These are phyloP conservation scores for Alternaria angustiovoidea DNA, from an alignment of 2,329 filamentous ascomycete genomes.

Conservation along the genomic window DNA sequence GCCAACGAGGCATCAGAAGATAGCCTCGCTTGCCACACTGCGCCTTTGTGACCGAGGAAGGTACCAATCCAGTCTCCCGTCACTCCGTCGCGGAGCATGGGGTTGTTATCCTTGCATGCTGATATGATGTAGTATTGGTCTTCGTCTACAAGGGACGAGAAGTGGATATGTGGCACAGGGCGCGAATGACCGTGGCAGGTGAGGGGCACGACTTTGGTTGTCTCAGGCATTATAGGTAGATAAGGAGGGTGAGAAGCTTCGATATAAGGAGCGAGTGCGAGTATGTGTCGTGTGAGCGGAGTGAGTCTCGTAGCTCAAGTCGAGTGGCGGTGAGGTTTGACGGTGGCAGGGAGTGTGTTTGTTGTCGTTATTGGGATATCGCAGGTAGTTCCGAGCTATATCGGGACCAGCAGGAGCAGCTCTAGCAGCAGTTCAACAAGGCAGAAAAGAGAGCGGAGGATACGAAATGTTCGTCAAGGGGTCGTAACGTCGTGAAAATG, in stretches of 20 bases:
- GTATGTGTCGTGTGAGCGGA: not conserved
- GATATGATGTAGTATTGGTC: slow-evolving; percentile 92
- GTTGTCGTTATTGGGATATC: slow-evolving; percentile 9
- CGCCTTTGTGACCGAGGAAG: slow-evolving; percentile 97
- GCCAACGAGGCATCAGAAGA: slow-evolving; percentile 88
- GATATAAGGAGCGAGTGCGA: not conserved
- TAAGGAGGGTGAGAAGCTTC: slow-evolving; percentile 1
- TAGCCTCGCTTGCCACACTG: slow-evolving; percentile 93
- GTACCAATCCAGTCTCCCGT: slow-evolving; percentile 87
- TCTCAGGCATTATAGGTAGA: slow-evolving; percentile 45
- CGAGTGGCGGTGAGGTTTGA: slow-evolving; percentile 22
- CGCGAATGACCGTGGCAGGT: slow-evolving; percentile 95
- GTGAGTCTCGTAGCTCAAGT: slow-evolving; percentile 3
- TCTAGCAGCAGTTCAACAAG: slow-evolving; percentile 6
- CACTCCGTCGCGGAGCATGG: slow-evolving; percentile 95
- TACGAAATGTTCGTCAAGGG: slow-evolving; percentile 38
- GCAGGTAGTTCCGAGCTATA: slow-evolving; percentile 11
- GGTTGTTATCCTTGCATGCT: slow-evolving; percentile 96
- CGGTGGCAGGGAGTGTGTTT: slow-evolving; percentile 22
- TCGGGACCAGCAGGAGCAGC: slow-evolving; percentile 1
- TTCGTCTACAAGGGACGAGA: slow-evolving; percentile 83
- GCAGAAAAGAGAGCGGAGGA: slow-evolving; percentile 26
- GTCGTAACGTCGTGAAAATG: slow-evolving; percentile 44
- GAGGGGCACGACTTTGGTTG: slow-evolving; percentile 76
- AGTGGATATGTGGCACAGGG: slow-evolving; percentile 89